Evolutionary conservation across 345 rosid species (phyloP).

Genomic region (Hibiscus mutabilis): DNA sequence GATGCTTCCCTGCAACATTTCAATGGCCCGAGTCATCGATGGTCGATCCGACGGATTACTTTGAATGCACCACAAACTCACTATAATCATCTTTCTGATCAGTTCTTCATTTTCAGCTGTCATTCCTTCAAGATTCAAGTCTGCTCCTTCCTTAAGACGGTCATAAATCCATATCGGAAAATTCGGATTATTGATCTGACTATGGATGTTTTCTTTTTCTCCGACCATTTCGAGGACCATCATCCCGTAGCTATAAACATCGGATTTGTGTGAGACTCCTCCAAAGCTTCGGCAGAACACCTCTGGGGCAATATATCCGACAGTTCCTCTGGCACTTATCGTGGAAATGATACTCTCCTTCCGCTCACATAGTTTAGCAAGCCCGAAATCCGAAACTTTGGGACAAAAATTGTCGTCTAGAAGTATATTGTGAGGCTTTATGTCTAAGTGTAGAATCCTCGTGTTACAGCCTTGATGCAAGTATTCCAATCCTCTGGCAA

Average conservation of each 20-base stretch:
- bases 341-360: constrained; percentile 20
- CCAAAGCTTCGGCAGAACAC: constrained; percentile 23
- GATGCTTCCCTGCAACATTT: constrained; percentile 25
- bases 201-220: constrained; percentile 8
- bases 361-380: constrained; percentile 24
- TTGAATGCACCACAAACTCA: constrained; percentile 27
- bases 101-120: background rate
- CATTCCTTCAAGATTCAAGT: background rate
- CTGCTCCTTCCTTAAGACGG: background rate
- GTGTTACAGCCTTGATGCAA: constrained; percentile 29
- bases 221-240: constrained; percentile 21
- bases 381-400: constrained; percentile 31
- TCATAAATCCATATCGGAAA: constrained; percentile 19
- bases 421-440: constrained; percentile 34
- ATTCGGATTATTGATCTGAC: constrained; percentile 6
- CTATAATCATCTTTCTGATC: constrained; percentile 10
- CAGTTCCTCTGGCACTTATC: constrained; percentile 19
- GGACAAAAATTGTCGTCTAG: constrained; percentile 22
- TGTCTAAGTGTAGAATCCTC: constrained; percentile 29
- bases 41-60: constrained; percentile 41
- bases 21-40: constrained; percentile 28
- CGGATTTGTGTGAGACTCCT: constrained; percentile 23
- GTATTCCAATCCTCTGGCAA: constrained; percentile 32
- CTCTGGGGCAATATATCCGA: constrained; percentile 29
- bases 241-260: constrained; percentile 24